Conservation (phyloP, 139 green algal genomes). For the Tetratostichococcus sp. region DNA sequence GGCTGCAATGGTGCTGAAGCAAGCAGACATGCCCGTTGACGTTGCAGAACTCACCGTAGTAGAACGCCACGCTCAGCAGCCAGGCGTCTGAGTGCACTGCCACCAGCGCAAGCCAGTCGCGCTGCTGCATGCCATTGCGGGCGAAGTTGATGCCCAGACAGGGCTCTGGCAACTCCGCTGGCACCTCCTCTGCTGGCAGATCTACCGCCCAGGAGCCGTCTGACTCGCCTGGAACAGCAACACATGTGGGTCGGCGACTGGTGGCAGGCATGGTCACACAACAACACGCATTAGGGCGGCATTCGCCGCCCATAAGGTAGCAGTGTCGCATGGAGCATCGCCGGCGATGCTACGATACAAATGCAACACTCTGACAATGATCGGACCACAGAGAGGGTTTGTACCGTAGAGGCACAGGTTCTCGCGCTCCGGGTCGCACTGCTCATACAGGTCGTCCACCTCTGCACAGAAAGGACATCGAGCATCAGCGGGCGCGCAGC, state of each 20-base stretch:
- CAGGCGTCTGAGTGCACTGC: slow-evolving; percentile 95
- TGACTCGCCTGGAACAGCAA: slow-evolving; percentile 36
- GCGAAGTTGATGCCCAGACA: slow-evolving; percentile 98
- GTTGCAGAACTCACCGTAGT: slow-evolving; percentile 77
- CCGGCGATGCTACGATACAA: too few species aligned
- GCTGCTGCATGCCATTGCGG: slow-evolving; percentile 61
- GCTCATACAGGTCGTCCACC: slow-evolving; percentile 58
- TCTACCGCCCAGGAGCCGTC: slow-evolving; percentile 87
- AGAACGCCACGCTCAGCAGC: slow-evolving; percentile 93
- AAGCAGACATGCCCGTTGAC: too few species aligned
- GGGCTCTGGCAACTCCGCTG: slow-evolving; percentile 94
- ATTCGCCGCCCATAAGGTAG: too few species aligned
- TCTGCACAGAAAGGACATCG: background rate
- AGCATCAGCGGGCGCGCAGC: background rate
- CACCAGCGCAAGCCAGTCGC: slow-evolving; percentile 95
- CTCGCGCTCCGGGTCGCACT: slow-evolving; percentile 71
- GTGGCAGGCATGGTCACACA: too few species aligned
- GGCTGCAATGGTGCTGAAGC: too few species aligned
- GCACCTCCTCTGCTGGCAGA: slow-evolving; percentile 93
- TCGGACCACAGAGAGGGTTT: too few species aligned
- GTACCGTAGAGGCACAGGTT: slow-evolving; percentile 93
- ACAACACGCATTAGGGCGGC: too few species aligned
- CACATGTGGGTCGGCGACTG: too few species aligned
- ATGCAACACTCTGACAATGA: too few species aligned
- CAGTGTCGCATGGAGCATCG: too few species aligned